phyloP scores from a whole-genome alignment of 352 stramenopile species.

The Globisporangium radiosum region DNA sequence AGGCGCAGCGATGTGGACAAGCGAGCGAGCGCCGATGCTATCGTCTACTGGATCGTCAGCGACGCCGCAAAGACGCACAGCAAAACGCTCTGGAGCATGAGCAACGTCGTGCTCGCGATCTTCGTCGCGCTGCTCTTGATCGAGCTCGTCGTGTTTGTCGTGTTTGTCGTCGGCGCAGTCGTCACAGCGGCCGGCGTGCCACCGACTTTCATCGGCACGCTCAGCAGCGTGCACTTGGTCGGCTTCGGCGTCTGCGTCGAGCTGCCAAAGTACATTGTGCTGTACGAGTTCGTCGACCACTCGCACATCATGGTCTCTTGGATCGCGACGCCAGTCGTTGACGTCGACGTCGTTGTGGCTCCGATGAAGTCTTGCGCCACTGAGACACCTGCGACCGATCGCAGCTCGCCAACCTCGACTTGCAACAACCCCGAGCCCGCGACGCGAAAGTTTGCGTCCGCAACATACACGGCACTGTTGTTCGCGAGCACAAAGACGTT shows the following conservation, averaged over 20 bases:
- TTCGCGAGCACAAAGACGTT: conserved; percentile 3
- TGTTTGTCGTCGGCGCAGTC: not conserved
- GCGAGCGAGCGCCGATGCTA: too few relatives aligned
- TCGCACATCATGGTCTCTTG: not conserved
- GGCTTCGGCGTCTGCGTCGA: not conserved
- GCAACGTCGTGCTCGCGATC: not conserved
- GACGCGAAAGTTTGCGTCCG: not conserved
- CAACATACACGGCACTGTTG: conserved; percentile 5
- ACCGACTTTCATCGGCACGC: not conserved
- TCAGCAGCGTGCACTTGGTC: not conserved
- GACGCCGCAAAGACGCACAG: not conserved
- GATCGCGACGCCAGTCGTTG: not conserved
- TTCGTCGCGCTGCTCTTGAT: not conserved
- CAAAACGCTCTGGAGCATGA: not conserved
- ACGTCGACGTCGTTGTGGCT: not conserved
- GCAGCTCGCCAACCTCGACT: conserved; percentile 4
- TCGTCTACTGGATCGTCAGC: too few relatives aligned
- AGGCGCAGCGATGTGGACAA: too few relatives aligned
- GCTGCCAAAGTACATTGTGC: not conserved
- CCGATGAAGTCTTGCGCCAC: not conserved
- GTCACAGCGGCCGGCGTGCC: not conserved
- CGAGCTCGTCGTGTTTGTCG: not conserved
- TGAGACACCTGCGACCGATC: not conserved
- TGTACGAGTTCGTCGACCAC: conserved; percentile 3
- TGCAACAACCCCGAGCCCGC: not conserved